Conservation (phyloP, 768 basidiomycete species). For the Suillus fuscotomentosus region DNA sequence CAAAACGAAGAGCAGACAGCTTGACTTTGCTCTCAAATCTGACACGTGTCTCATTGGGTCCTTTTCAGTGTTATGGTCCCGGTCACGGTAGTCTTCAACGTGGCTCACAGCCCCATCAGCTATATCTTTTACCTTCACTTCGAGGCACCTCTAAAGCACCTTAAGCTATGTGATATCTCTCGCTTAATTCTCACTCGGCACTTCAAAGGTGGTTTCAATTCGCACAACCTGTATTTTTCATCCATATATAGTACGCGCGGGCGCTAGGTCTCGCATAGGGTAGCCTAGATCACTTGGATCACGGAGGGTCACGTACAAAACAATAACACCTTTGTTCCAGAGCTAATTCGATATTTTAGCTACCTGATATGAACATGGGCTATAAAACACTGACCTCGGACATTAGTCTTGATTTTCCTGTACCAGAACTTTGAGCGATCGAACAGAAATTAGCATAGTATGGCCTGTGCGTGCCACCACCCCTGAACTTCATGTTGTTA, state of each 20-base stretch:
- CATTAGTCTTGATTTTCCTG: conserved; percentile 19
- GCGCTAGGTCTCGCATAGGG: conserved; percentile 14
- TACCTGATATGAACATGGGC: background rate
- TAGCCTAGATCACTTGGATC: conserved; percentile 5
- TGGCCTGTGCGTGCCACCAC: background rate
- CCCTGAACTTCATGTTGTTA: conserved; percentile 6
- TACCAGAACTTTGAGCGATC: conserved; percentile 9
- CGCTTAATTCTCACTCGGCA: too few relatives aligned
- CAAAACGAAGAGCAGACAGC: too few relatives aligned
- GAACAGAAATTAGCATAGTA: conserved; percentile 6
- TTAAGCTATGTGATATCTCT: too few relatives aligned
- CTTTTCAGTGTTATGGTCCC: too few relatives aligned
- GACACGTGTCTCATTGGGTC: too few relatives aligned
- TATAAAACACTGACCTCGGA: background rate
- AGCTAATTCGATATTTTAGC: conserved; percentile 5
- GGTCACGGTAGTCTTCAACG: too few relatives aligned
- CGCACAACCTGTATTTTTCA: background rate
- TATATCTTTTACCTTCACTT: too few relatives aligned
- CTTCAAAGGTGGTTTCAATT: too few relatives aligned
- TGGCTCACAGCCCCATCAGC: too few relatives aligned
- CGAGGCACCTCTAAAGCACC: too few relatives aligned
- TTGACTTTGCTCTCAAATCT: too few relatives aligned
- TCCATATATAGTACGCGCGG: conserved; percentile 13
- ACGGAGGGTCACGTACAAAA: conserved; percentile 19
- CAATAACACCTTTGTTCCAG: conserved; percentile 12